phyloP scores from a whole-genome alignment of 2,329 filamentous ascomycete genomes.

The Fusarium mexicanum region DNA sequence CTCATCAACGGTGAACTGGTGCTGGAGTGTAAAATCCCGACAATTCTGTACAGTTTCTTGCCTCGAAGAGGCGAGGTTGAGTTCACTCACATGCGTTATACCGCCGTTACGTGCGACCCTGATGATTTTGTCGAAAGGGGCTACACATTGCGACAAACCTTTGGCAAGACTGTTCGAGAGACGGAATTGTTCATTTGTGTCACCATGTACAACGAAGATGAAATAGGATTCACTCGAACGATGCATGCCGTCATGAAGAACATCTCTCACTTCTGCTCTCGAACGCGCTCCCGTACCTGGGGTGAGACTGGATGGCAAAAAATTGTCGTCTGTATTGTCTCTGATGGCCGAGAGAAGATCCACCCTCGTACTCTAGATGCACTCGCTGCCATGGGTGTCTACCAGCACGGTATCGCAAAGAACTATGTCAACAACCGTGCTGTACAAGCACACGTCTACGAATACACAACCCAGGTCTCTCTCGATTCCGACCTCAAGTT shows the following conservation, averaged over 20 bases:
- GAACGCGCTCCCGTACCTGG: constrained; percentile 93
- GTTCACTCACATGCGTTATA: constrained; percentile 99
- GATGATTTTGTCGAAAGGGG: constrained; percentile 90
- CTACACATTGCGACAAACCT: constrained; percentile 92
- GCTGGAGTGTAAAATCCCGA: constrained; percentile 98
- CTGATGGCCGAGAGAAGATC: constrained; percentile 89
- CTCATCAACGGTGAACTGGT: constrained; percentile 98
- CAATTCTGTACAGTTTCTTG: constrained; percentile 96
- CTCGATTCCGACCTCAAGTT: constrained; percentile 96
- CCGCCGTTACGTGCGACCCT: constrained; percentile 96
- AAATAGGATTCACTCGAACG: constrained; percentile 94
- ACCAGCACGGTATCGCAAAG: constrained; percentile 98
- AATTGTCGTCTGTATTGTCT: constrained; percentile 97
- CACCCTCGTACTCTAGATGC: constrained; percentile 94
- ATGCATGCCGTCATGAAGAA: constrained; percentile 99
- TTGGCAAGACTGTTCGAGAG: constrained; percentile 83
- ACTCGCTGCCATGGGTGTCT: constrained; percentile 94
- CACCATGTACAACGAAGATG: constrained; percentile 99
- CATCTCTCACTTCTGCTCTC: constrained; percentile 93
- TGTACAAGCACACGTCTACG: constrained; percentile 96
- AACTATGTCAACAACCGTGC: constrained; percentile 97
- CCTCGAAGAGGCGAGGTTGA: constrained; percentile 92
- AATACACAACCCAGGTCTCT: constrained; percentile 98
- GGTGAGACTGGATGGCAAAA: constrained; percentile 98
- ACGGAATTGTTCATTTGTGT: constrained; percentile 97